phyloP scores from a whole-genome alignment of 2,329 filamentous ascomycete genomes.

The Calycina marina region DNA sequence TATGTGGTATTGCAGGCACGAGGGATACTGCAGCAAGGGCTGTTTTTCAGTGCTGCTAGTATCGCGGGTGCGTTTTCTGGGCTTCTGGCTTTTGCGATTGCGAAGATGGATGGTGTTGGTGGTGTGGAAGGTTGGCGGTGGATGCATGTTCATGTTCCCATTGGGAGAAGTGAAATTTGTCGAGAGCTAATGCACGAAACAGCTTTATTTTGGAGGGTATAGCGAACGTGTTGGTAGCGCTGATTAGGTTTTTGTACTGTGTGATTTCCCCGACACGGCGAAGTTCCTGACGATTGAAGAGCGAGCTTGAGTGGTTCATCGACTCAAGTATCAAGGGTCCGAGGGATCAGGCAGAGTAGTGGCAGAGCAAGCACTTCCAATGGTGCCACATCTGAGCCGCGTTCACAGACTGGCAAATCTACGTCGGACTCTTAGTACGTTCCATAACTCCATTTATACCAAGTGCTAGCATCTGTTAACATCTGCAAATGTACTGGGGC shows the following conservation, averaged over 20 bases:
- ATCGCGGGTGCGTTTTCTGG: slow-evolving; percentile 42
- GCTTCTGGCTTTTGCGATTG: slow-evolving; percentile 40
- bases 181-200: no score
- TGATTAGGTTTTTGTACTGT: slow-evolving; percentile 45
- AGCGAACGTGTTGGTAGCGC: slow-evolving; percentile 35
- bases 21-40: slow-evolving; percentile 37
- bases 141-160: no score
- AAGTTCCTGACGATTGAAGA: slow-evolving; percentile 38
- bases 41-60: slow-evolving; percentile 40
- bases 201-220: slow-evolving; percentile 34
- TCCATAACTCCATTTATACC: no score
- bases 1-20: slow-evolving; percentile 39
- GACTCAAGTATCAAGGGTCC: slow-evolving; percentile 51
- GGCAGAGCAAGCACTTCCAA: slow-evolving; percentile 51
- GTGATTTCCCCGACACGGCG: slow-evolving; percentile 47
- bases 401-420: slow-evolving; percentile 49
- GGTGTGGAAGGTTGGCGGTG: slow-evolving; percentile 39
- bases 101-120: slow-evolving; percentile 35
- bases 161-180: no score
- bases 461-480: slow-evolving; percentile 65
- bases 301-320: slow-evolving; percentile 21
- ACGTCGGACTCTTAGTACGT: no score
- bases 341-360: slow-evolving; percentile 56
- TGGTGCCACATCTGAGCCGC: slow-evolving; percentile 53
- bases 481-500: slow-evolving; percentile 57